Evolutionary conservation across 768 basidiomycete species (phyloP).

Genomic region (Rhodotorula sphaerocarpa): DNA sequence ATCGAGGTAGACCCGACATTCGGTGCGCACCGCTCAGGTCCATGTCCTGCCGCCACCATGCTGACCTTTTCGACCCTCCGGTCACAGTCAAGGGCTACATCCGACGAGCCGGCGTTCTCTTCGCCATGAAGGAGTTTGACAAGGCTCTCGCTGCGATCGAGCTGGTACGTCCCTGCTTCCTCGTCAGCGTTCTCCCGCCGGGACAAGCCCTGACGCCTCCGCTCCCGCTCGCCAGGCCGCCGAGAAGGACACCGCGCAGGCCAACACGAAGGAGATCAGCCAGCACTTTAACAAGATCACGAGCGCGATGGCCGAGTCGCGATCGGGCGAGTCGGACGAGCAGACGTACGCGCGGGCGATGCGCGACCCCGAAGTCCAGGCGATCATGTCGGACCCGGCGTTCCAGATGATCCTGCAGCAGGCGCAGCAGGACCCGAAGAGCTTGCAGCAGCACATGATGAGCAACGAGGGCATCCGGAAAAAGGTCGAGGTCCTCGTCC

Average conservation of each 20-base stretch:
- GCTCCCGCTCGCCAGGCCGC: slow-evolving; percentile 48
- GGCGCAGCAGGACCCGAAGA: slow-evolving; percentile 77
- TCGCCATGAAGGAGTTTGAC: slow-evolving; percentile 81
- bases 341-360: slow-evolving; percentile 87
- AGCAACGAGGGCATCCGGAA: slow-evolving; percentile 48
- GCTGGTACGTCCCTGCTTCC: slow-evolving; percentile 41
- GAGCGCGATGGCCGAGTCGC: slow-evolving; percentile 66
- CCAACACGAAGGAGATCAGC: slow-evolving; percentile 75
- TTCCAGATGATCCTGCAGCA: slow-evolving; percentile 94
- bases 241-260: slow-evolving; percentile 67
- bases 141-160: slow-evolving; percentile 79
- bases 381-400: slow-evolving; percentile 78
- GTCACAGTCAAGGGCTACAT: slow-evolving; percentile 81
- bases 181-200: background rate
- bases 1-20: slow-evolving; percentile 84
- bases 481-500: slow-evolving; percentile 71
- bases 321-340: slow-evolving; percentile 79
- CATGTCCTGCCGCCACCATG: no score
- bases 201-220: background rate
- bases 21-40: slow-evolving; percentile 48
- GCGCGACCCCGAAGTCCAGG: slow-evolving; percentile 76
- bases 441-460: slow-evolving; percentile 93
- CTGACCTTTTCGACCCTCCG: no score
- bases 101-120: slow-evolving; percentile 76
- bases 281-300: slow-evolving; percentile 72